A percentile compares a stretch with the other conserved stretches of the same genome.
These are phyloP conservation scores for Trichoderma polysporum DNA, from an alignment of 2,329 filamentous ascomycete genomes.

Conservation along the genomic window DNA sequence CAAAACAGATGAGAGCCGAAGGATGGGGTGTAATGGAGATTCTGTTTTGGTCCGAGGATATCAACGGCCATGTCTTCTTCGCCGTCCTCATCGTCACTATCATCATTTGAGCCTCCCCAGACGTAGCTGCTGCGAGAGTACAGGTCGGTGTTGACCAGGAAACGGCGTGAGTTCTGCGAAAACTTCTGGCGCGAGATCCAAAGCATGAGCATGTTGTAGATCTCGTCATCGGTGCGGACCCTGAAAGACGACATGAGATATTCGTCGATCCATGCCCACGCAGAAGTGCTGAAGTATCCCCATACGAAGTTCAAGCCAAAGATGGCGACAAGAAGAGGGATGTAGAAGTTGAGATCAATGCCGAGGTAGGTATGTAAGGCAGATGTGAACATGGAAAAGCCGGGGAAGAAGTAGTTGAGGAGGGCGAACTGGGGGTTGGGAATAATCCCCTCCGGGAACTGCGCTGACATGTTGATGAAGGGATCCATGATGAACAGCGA, in stretches of 20 bases:
- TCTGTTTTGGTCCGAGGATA: constrained; percentile 43
- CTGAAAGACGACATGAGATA: constrained; percentile 66
- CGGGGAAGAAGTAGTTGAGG: constrained; percentile 65
- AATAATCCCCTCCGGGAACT: neutral
- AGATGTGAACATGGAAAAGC: constrained; percentile 58
- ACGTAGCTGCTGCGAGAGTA: constrained; percentile 53
- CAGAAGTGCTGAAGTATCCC: constrained; percentile 51
- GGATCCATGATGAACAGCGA: constrained; percentile 27
- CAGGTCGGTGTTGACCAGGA: constrained; percentile 64
- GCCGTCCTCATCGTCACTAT: constrained; percentile 39
- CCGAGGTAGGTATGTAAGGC: constrained; percentile 56
- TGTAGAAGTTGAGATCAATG: constrained; percentile 62
- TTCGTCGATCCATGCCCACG: constrained; percentile 48
- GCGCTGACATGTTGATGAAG: constrained; percentile 28
- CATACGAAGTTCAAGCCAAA: constrained; percentile 51
- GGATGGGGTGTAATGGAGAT: constrained; percentile 63
- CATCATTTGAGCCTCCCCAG: constrained; percentile 48
- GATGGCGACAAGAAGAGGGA: constrained; percentile 55
- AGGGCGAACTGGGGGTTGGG: constrained; percentile 44
- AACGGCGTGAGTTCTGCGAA: constrained; percentile 57
- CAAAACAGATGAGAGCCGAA: constrained; percentile 69
- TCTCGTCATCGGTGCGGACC: constrained; percentile 67
- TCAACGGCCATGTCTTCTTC: constrained; percentile 34
- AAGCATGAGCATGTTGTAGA: constrained; percentile 70
- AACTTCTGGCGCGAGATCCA: constrained; percentile 67